These are phyloP conservation scores for Umbellularia californica DNA, from an alignment of 164 flowering plant species.

Conservation along the genomic window DNA sequence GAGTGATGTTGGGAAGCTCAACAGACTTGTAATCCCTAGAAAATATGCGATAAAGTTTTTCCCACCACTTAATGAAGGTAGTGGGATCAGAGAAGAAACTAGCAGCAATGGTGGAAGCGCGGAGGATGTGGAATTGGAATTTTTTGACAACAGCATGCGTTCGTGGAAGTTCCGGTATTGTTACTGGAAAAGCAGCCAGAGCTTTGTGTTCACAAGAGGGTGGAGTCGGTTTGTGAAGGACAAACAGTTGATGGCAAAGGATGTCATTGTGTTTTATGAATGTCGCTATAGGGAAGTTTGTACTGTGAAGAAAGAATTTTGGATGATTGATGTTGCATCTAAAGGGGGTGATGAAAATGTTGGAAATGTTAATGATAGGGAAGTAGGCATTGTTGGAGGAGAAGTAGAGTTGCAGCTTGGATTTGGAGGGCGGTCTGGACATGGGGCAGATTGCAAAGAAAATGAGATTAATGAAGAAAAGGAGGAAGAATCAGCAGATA, in stretches of 20 bases:
- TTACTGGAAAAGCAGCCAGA: slow-evolving; percentile 86
- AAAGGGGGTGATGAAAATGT: not conserved
- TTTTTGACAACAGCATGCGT: slow-evolving; percentile 43
- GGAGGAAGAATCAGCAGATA: not conserved
- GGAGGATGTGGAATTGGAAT: slow-evolving; percentile 32
- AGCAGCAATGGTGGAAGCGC: slow-evolving; percentile 12
- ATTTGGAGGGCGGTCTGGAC: slow-evolving; percentile 4
- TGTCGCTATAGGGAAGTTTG: slow-evolving; percentile 20
- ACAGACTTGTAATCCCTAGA: slow-evolving; percentile 80
- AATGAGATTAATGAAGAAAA: not conserved
- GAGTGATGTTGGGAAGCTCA: slow-evolving; percentile 87
- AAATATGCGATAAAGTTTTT: slow-evolving; percentile 58
- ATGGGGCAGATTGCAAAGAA: not conserved
- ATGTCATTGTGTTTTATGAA: slow-evolving; percentile 37
- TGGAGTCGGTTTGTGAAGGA: slow-evolving; percentile 75
- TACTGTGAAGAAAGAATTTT: slow-evolving; percentile 9
- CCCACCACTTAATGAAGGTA: slow-evolving; percentile 25
- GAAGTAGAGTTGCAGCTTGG: slow-evolving; percentile 12
- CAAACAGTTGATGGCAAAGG: slow-evolving; percentile 45
- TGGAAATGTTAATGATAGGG: too few relatives aligned
- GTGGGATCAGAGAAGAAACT: not conserved
- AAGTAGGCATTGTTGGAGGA: not conserved
- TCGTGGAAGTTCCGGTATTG: slow-evolving; percentile 77
- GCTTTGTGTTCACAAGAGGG: slow-evolving; percentile 72
- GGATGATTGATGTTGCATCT: slow-evolving; percentile 23